Percentiles rank a stretch among this genome's conserved stretches.
Evolutionary conservation across 1,284 basidiomycete species (phyloP).

Genomic region (Ceratobasidium sp.): DNA sequence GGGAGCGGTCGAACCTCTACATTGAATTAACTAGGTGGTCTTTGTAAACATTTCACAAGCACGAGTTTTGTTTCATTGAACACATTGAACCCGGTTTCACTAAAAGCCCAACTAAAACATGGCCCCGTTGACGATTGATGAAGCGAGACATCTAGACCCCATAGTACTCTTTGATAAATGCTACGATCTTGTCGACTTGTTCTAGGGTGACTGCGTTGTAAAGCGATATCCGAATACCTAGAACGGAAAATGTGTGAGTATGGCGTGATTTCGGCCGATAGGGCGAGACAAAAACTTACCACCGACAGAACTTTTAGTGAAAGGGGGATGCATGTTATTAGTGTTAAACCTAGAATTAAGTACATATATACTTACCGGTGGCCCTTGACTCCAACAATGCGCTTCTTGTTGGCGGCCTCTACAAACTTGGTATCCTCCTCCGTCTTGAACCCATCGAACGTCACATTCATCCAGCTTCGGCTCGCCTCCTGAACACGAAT

Average conservation of each 20-base stretch:
- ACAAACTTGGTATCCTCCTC: conserved; percentile 79
- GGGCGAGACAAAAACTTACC: conserved; percentile 55
- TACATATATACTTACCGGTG: conserved; percentile 74
- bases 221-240: conserved; percentile 88
- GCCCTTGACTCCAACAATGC: conserved; percentile 89
- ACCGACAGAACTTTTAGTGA: conserved; percentile 66
- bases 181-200: conserved; percentile 63
- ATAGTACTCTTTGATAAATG: conserved; percentile 44
- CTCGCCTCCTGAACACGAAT: conserved; percentile 76
- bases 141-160: conserved; percentile 4
- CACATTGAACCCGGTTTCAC: not conserved
- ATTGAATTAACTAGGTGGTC: conserved; percentile 75
- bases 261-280: conserved; percentile 50
- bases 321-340: not conserved
- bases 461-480: conserved; percentile 93
- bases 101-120: not conserved
- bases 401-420: conserved; percentile 76
- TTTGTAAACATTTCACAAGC: conserved; percentile 49
- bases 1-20: conserved; percentile 88
- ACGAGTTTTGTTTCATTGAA: conserved; percentile 6
- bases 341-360: not conserved
- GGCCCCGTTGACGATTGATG: not conserved
- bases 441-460: conserved; percentile 79
- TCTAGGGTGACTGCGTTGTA: conserved; percentile 95
- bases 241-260: conserved; percentile 47